Evolutionary conservation across 2,329 filamentous ascomycete genomes (phyloP), one percentile per base, ranked within the genome.

Genomic region (Colletotrichum kahawae): DNA sequence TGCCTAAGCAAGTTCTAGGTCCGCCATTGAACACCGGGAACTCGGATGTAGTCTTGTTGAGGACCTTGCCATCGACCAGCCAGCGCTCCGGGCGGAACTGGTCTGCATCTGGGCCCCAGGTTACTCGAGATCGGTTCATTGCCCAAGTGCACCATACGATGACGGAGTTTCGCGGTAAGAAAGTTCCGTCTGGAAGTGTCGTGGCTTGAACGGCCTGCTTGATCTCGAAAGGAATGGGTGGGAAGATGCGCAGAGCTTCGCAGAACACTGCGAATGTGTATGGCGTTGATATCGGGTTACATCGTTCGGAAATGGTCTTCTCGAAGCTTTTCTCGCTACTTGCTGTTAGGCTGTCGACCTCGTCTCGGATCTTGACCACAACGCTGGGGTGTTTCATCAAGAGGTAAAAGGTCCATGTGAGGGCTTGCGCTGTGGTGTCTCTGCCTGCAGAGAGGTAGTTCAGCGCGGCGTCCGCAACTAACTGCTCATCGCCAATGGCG

Each of bases 1-100:
- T 92, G 4, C 92, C 92, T 43, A 93, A 82, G 76, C 92, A 93
- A 4, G 86, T 86, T 48, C 92, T 85, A n/a, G 90, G 84, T 0
- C 92, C 92, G 21, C 91, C 92, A 78, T 93, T 92, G 81, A 93
- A 93, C 4, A 93, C 91, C 1, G 90, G 91, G 77, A 89, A 93
- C 80, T 92, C 91, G 18, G 86, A 87, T 3, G 89, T 84, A 67
- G 85, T 86, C 74, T 87, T 79, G 36, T 89, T 34, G 79, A 82
- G 18, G 24, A 89, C 79, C 4, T 89, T 77, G 34, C 83, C 85
- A 1, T 83, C 85, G 5, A 71, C 70, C 4, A 93, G 81, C 89
- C 91, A 93, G 57, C 92, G 84, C 67, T 89, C 88, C 0, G 92
- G 92, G 4, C 84, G 85, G 77, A 93, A 93, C 0, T 79, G 78